phyloP scores from a whole-genome alignment of 306 rosid genomes.

The Corylus avellana region DNA sequence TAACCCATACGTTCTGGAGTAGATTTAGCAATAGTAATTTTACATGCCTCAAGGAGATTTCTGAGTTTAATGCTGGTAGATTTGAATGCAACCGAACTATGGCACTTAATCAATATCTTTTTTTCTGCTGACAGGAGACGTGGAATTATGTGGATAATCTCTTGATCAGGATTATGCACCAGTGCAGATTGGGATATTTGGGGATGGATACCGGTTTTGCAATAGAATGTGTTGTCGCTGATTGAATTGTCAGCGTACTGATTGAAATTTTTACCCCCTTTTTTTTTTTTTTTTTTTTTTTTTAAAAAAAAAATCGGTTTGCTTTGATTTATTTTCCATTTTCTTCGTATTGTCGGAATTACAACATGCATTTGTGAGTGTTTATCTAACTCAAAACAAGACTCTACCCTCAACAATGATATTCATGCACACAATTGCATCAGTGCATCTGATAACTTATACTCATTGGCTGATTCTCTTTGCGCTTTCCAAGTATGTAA shows the following conservation, averaged over 20 bases:
- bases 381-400: not conserved
- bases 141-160: not conserved
- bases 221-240: slow-evolving; percentile 28
- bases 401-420: slow-evolving; percentile 17
- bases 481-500: not conserved
- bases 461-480: slow-evolving; percentile 2
- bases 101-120: not conserved
- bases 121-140: not conserved
- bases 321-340: slow-evolving; percentile 24
- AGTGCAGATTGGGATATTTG: slow-evolving; percentile 21
- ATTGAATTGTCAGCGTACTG: slow-evolving; percentile 29
- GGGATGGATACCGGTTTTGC: slow-evolving; percentile 23
- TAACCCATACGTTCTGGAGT: not conserved
- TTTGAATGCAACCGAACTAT: too few relatives aligned
- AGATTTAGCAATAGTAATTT: not conserved
- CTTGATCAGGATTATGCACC: slow-evolving; percentile 7
- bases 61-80: not conserved
- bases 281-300: slow-evolving; percentile 1
- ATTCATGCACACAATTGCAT: slow-evolving; percentile 39
- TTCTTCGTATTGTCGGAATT: slow-evolving; percentile 10
- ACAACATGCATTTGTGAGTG: slow-evolving; percentile 4
- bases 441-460: slow-evolving; percentile 26
- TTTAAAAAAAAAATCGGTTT: not conserved
- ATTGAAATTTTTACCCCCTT: slow-evolving; percentile 27
- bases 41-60: not conserved